phyloP scores from a whole-genome alignment of 1,284 basidiomycete genomes.

The Tetrapyrgos nigripes region DNA sequence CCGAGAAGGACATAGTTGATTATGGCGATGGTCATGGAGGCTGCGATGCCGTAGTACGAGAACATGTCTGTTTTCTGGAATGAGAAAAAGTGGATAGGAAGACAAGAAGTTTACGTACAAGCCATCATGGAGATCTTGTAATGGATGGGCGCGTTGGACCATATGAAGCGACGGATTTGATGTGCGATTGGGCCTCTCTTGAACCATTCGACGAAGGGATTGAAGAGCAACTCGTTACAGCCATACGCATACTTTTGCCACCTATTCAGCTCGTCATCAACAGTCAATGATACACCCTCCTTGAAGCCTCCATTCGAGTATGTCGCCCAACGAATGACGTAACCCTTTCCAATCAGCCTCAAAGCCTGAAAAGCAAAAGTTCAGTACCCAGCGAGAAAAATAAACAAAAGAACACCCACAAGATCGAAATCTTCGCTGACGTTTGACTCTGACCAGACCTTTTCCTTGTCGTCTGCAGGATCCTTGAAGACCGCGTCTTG shows the following conservation, averaged over 20 bases:
- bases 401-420: no score
- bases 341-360: conserved; percentile 40
- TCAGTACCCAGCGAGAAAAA: no score
- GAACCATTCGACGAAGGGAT: conserved; percentile 77
- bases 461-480: conserved; percentile 43
- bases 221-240: conserved; percentile 53
- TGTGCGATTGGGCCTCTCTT: conserved; percentile 73
- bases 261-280: conserved; percentile 81
- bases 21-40: conserved; percentile 67
- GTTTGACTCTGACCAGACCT: conserved; percentile 82
- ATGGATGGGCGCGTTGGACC: conserved; percentile 77
- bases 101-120: conserved; percentile 54
- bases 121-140: conserved; percentile 83
- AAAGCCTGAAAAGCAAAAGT: no score
- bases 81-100: not conserved
- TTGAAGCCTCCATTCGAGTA: conserved; percentile 84
- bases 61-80: conserved; percentile 68
- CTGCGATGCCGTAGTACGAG: conserved; percentile 86
- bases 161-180: conserved; percentile 77
- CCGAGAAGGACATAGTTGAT: conserved; percentile 82
- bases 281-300: conserved; percentile 87
- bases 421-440: conserved; percentile 87
- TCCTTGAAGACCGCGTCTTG: conserved; percentile 83
- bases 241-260: conserved; percentile 71
- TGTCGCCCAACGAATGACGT: conserved; percentile 77